A percentile compares a stretch with the other conserved stretches of the same genome.
Conservation (phyloP, 805 yeast genomes). For the Grigorovia jiainica region DNA sequence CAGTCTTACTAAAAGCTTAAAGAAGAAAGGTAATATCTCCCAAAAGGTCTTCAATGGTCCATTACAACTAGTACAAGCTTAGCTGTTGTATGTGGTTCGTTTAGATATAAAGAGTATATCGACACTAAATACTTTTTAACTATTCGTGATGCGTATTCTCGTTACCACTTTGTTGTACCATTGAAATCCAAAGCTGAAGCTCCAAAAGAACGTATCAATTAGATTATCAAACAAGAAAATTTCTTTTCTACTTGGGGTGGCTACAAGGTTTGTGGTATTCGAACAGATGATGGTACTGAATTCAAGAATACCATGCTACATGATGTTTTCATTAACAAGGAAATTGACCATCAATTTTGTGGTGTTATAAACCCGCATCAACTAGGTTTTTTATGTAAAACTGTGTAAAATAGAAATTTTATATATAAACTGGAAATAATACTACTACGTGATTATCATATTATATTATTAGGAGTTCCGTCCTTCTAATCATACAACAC, state of each 20-base stretch:
- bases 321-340: constrained; percentile 1
- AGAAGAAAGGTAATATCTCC: too few relatives aligned
- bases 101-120: neutral
- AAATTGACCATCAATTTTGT: constrained; percentile 5
- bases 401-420: too few relatives aligned
- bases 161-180: constrained; percentile 6
- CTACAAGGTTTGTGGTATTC: neutral
- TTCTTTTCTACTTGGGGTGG: constrained; percentile 2
- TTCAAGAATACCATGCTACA: constrained; percentile 2
- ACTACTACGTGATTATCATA: too few relatives aligned
- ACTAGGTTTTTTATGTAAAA: too few relatives aligned
- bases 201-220: neutral
- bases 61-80: constrained; percentile 3
- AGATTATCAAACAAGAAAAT: constrained; percentile 1
- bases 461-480: too few relatives aligned
- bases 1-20: too few relatives aligned
- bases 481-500: too few relatives aligned
- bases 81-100: constrained; percentile 5
- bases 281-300: constrained; percentile 5
- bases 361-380: too few relatives aligned
- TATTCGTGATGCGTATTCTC: constrained; percentile 5
- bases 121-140: constrained; percentile 3
- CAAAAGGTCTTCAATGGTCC: too few relatives aligned
- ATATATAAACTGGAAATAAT: too few relatives aligned
- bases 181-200: constrained; percentile 4